Base-by-base conservation (phyloP, 2,329 filamentous ascomycete genomes). In the Chaetomiaceae sp. region DNA sequence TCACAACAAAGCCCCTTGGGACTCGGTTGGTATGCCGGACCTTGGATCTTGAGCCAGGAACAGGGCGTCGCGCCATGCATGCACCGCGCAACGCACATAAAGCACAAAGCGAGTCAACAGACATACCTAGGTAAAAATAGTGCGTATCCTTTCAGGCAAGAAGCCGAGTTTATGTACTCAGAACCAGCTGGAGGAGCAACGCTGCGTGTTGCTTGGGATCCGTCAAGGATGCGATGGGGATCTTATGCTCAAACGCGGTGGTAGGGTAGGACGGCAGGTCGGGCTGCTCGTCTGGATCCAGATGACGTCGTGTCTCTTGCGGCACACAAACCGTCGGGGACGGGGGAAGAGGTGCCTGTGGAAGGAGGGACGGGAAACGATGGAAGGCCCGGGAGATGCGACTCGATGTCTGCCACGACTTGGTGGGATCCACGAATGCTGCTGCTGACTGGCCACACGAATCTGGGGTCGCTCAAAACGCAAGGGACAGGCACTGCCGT, bases 201-300 rank as follows among this genome's bases (percentile, higher is more conserved):
- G 56, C 62, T 60, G 62, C 63, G n/a, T 65, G 61, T 54, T 43
- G 47, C 40, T 46, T 41, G 40, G 46, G 56, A 59, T 62, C 62
- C 62, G 55, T 64, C 61, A 61, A 65, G 61, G 62, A 63, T 56
- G 40, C 44, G 53, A 46, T 42, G 55, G 47, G 55, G 58, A 60
- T 47, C 53, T 54, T 58, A 51, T 55, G 46, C 51, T 50, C 44
- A 14, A 48, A 31, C 12, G 47, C 31, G 37, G 43, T 17, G 17
- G 41, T 6, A 39, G 16, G 39, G 57, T 55, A 49, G 16, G 48
- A 50, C 48, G 44, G 16, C n/a, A 23, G 17, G 23, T 38, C 16
- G 40, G 23, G 25, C 34, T 31, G 40, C 33, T 34, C 43, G 33
- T 38, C 27, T 50, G 34, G 19, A 45, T 37, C 42, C 41, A 35